Base-by-base conservation (phyloP, 441 rosid genomes). In the Eugenia klotzschiana region DNA sequence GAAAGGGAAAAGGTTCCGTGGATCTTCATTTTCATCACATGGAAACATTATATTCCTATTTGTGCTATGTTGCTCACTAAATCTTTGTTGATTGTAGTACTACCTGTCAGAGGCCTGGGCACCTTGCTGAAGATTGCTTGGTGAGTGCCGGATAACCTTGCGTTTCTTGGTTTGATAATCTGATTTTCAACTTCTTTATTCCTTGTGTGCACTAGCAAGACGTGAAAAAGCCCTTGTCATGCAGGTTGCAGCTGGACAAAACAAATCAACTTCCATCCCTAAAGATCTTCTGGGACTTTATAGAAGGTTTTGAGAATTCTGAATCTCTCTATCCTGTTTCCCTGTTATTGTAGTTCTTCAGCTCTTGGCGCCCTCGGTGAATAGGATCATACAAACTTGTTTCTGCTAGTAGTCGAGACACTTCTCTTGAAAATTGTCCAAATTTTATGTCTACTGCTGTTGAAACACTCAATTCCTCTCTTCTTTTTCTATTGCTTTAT, bases 31-130 rank as follows among this genome's bases (percentile, higher is more conserved):
- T 37, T 14, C 25, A 69, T 33, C 46, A 20, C 77, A 20, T 20
- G 15, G 77, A 15, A 15, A 20, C 46, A 20, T 9, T 69, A 37
- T 9, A 69, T 9, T 5, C 77, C 77, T 20, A 37, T 2, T 37
- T 69, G 46, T 9, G 77, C 25, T 69, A 4, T 69, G 49, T 22
- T 64, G 27, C 52, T 22, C 23, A n/a, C 16, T 40, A 50, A 50
- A 49, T n/a, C 2, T 83, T 13, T 50, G 20, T 82, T 82, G 52
- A 83, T 72, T 51, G 26, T 84, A 94, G 97, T 83, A 89, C 94
- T 92, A 87, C 91, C 86, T 94, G 97, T 51, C 90, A 90, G 85
- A 90, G 89, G 89, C 95, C 94, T 25, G 94, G 97, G 57, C 97
- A 94, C 86, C 93, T 94, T 84, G 91, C 93, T 33, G 90, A 92